A percentile compares a stretch with the other conserved stretches of the same genome.
Conservation (phyloP, 1,284 basidiomycete species). For the Gomphus bonarii region DNA sequence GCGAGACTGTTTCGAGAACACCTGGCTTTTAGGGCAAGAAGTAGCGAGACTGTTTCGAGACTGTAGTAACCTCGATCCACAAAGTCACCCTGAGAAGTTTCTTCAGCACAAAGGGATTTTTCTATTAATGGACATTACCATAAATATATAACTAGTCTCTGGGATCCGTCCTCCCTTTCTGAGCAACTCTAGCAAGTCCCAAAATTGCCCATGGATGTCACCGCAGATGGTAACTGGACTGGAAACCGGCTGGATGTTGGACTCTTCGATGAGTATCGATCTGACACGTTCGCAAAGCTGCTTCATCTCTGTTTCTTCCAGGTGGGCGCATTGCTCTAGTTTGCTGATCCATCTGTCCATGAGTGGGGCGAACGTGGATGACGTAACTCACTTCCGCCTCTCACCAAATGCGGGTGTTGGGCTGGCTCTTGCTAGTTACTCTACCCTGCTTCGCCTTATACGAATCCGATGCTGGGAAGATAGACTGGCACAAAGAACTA, state of each 20-base stretch:
- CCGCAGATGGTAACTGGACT: constrained; percentile 90
- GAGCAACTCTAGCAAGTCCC: constrained; percentile 88
- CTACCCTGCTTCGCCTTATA: constrained; percentile 36
- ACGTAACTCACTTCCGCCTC: not conserved
- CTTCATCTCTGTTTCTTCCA: constrained; percentile 91
- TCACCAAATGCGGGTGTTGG: not conserved
- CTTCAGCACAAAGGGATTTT: constrained; percentile 14
- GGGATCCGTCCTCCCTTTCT: constrained; percentile 83
- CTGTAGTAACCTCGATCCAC: constrained; percentile 96
- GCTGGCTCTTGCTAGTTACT: not conserved
- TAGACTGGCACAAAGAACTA: constrained; percentile 78
- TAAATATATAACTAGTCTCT: constrained; percentile 93
- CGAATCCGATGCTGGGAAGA: constrained; percentile 67
- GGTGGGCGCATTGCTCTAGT: constrained; percentile 75
- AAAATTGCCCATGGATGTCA: constrained; percentile 94
- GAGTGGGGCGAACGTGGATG: constrained; percentile 25
- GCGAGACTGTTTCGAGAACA: constrained; percentile 90
- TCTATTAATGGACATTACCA: constrained; percentile 55
- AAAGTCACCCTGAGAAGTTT: constrained; percentile 75
- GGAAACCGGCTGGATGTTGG: constrained; percentile 89
- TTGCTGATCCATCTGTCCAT: constrained; percentile 65
- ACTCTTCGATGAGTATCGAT: constrained; percentile 84
- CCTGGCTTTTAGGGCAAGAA: constrained; percentile 88
- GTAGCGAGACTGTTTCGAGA: constrained; percentile 87
- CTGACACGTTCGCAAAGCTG: constrained; percentile 80